These are phyloP conservation scores for Aureobasidium lini DNA, from an alignment of 2,329 filamentous ascomycete genomes.

Conservation along the genomic window DNA sequence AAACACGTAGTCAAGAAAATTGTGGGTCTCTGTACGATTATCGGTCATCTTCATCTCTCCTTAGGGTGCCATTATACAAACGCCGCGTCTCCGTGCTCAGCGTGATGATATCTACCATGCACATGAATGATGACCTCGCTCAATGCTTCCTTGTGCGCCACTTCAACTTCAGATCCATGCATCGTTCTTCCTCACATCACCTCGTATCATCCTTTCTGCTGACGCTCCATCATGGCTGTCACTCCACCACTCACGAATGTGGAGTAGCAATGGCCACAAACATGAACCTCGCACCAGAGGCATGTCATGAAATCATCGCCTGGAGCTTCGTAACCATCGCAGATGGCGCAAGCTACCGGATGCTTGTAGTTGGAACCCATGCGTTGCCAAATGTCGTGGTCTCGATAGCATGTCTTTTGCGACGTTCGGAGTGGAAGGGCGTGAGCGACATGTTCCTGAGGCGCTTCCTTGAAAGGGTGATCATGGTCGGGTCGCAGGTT, in stretches of 20 bases:
- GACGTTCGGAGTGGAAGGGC: constrained; percentile 3
- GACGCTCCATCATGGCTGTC: constrained; percentile 5
- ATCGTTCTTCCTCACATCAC: no score
- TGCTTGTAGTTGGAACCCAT: constrained; percentile 5
- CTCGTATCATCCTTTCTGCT: background rate
- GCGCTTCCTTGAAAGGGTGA: constrained; percentile 1
- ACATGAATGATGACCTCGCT: no score
- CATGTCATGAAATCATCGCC: constrained; percentile 12
- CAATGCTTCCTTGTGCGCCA: no score
- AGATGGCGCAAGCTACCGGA: constrained; percentile 8
- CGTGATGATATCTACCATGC: no score
- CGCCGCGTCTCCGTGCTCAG: no score
- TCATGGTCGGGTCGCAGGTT: background rate
- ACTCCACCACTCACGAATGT: background rate
- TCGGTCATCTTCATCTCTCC: no score
- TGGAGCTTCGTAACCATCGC: constrained; percentile 9
- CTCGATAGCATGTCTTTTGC: constrained; percentile 3
- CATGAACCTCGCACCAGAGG: constrained; percentile 6
- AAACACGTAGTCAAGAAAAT: no score
- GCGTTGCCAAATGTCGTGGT: constrained; percentile 9
- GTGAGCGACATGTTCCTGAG: constrained; percentile 6
- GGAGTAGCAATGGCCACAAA: constrained; percentile 4
- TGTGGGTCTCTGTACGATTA: no score
- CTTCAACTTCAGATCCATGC: no score
- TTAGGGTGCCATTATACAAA: no score